Base-by-base conservation (phyloP, 148 eudicot species). In the Vaccinium darrowii region DNA sequence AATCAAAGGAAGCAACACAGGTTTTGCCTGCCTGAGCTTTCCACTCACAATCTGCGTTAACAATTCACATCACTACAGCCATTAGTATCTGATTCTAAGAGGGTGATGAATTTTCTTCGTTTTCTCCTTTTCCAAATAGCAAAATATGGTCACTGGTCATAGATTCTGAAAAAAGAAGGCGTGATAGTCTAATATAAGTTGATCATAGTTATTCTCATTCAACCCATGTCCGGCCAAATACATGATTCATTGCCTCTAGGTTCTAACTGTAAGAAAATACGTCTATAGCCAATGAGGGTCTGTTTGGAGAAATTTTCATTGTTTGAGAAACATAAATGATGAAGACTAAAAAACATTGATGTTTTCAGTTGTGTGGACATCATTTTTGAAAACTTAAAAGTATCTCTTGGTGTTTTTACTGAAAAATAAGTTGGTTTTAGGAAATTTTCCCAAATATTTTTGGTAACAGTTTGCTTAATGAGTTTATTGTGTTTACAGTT, bases 1-100 rank as follows among this genome's bases (percentile, higher is more conserved):
- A 94, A 82, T 94, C 98, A 57, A 93, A 94, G 58, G 98, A 94
- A 82, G 98, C 98, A 67, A 92, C 95, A 83, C 96, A 93, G 50
- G 92, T 86, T 84, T 94, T 94, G 84, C 98, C 94, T 78, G 95
- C 94, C 77, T 94, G 95, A 76, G 98, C 96, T 87, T 93, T 93
- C 98, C 98, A 94, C 90, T 93, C 95, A 53, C 98, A 94, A 91
- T 93, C 98, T 94, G 89, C 58, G 84, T 80, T 73, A 83, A 73
- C 27, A 75, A 72, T 62, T 39, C 8, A 39, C 51, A 83, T 82
- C 33, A 54, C 69, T 7, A 36, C 18, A n/a, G 73, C 30, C 16
- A 15, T 56, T 56, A 74, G 71, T 74, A 23, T 75, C 85, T 39
- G 53, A 56, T 53, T 73, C 39, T 56, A 73, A 25, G 58, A 71